Evolutionary conservation across 2,329 filamentous ascomycete species (phyloP).

Genomic region (Aureobasidium sp.): DNA sequence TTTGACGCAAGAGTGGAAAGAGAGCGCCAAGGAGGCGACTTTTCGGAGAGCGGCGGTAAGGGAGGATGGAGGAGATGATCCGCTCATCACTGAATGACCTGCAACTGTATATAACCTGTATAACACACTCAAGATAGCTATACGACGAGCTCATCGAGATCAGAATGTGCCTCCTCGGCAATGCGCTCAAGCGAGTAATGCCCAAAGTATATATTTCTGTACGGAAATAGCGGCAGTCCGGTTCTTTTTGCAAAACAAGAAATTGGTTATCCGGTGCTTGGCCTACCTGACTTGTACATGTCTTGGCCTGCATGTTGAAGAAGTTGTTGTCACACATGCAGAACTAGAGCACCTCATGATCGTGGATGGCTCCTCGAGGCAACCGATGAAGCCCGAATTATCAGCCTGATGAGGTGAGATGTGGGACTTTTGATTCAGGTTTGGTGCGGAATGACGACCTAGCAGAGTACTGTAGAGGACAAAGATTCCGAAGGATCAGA

Average conservation of each 20-base stretch:
- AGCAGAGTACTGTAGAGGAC: too few relatives aligned
- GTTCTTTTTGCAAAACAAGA: neutral
- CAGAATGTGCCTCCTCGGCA: too few relatives aligned
- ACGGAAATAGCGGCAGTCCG: neutral
- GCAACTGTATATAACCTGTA: neutral
- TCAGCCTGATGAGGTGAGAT: neutral
- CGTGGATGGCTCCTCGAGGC: neutral
- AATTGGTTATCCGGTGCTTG: neutral
- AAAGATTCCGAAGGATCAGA: neutral
- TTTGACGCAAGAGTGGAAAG: constrained; percentile 42
- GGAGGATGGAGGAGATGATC: constrained; percentile 9
- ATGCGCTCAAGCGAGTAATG: neutral
- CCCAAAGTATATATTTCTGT: neutral
- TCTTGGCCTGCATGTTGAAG: neutral
- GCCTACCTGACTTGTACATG: neutral
- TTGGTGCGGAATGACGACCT: too few relatives aligned
- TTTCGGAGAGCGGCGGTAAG: constrained; percentile 19
- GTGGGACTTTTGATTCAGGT: too few relatives aligned
- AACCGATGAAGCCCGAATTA: neutral
- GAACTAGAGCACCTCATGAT: neutral
- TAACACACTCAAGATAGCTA: neutral
- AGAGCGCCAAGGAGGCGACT: constrained; percentile 40
- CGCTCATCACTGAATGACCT: neutral
- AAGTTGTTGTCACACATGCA: neutral
- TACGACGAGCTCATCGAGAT: too few relatives aligned